Base-by-base conservation (phyloP, 1,139 yeast species). In the Candida sanyaensis region DNA sequence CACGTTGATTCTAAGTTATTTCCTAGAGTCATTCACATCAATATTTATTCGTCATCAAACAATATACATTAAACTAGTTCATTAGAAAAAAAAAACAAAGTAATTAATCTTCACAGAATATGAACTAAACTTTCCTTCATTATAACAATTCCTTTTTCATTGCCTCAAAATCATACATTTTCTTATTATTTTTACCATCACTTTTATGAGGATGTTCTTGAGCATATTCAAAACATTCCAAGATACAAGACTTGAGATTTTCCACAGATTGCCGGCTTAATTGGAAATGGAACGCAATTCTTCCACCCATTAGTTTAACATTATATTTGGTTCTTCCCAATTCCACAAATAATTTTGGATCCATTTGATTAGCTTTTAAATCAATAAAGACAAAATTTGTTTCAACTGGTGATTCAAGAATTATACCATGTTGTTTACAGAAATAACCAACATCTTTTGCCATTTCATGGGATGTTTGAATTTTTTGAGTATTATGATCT, bases 231-330 rank as follows among this genome's bases (percentile, higher is more conserved):
- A 70, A 74, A 43, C 88, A 79, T 56, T 84, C 88, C 45, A 73
- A 60, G 36, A 88, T 68, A 10, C 88, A 86, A 46, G 64, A 59
- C 62, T 86, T 87, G 47, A 88, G 75, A 41, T 71, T 76, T 49
- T 86, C 92, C 44, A 90, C 77, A 46, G 90, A 80, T 47, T 84
- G 83, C 33, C 76, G 77, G 33, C 84, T 73, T 50, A 81, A 79
- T 68, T 91, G 97, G 69, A 86, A 89, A 64, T 90, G 97, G 76
- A 91, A 86, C 1, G 96, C 93, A 45, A 92, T 69, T 59, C 96
- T 77, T 36, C 84, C 83, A 51, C 93, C 93, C 81, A 81, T 79
- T 38, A 88, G 69, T 57, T 80, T 85, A 54, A 92, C 77, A 42
- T 83, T 81, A 57, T 84, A 73, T 59, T 86, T 81, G 13, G 54